Conservation (phyloP, 2,329 filamentous ascomycete genomes). For the Diaporthe ampelina region DNA sequence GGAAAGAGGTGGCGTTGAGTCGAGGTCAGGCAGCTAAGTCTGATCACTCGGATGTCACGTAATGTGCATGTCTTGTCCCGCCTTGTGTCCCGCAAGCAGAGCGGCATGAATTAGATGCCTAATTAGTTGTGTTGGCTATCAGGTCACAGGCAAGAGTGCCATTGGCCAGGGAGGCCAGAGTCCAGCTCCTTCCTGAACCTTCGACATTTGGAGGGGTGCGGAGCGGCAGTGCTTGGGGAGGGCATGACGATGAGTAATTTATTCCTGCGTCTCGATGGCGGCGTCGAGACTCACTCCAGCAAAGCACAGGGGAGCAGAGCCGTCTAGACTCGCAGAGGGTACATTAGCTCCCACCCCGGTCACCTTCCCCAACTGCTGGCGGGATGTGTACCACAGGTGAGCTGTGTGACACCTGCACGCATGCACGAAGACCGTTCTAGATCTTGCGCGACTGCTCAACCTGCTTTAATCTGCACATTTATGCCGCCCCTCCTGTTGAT, state of each 20-base stretch:
- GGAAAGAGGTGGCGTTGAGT: background rate
- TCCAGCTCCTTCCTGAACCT: conserved; percentile 5
- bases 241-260: conserved; percentile 13
- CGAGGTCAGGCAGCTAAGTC: background rate
- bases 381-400: background rate
- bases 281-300: background rate
- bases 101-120: conserved; percentile 3
- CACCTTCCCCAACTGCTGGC: conserved; percentile 9
- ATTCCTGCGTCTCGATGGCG: background rate
- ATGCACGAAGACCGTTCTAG: conserved; percentile 4
- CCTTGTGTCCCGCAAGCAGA: background rate
- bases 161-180: background rate
- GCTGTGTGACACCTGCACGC: background rate
- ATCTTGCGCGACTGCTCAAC: background rate
- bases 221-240: background rate
- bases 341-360: background rate
- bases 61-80: background rate
- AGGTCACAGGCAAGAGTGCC: background rate
- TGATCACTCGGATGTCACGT: background rate
- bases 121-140: conserved; percentile 14
- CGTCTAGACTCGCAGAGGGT: background rate
- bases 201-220: background rate
- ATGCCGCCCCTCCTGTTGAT: background rate
- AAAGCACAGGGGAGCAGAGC: too few species aligned
- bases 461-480: background rate